phyloP scores from a whole-genome alignment of 2,329 filamentous ascomycete genomes.

The Clonostachys rosea region DNA sequence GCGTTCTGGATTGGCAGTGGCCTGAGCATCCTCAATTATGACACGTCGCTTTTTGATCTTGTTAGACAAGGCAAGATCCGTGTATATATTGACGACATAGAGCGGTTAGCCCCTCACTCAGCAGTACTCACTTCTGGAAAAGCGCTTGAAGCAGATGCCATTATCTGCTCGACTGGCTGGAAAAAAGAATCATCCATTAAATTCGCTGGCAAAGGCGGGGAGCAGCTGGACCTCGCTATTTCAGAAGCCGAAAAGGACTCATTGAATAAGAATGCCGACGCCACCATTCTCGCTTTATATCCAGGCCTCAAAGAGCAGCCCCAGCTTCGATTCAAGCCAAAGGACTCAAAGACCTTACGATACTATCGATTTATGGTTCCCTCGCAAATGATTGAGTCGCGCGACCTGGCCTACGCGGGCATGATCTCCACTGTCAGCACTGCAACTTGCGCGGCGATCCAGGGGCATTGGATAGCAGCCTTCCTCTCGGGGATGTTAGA shows the following conservation, averaged over 20 bases:
- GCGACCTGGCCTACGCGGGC: conserved; percentile 24
- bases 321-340: conserved; percentile 8
- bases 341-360: conserved; percentile 10
- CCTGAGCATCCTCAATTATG: conserved; percentile 49
- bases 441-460: conserved; percentile 21
- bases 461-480: conserved; percentile 49
- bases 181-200: conserved; percentile 34
- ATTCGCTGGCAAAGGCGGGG: conserved; percentile 18
- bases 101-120: conserved; percentile 24
- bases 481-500: conserved; percentile 46
- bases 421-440: conserved; percentile 24
- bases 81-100: conserved; percentile 41
- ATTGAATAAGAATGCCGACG: conserved; percentile 8
- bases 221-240: conserved; percentile 9
- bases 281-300: conserved; percentile 8
- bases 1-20: conserved; percentile 43
- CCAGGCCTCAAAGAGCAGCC: conserved; percentile 13
- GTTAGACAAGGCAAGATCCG: conserved; percentile 40
- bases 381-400: conserved; percentile 4
- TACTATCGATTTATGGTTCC: conserved; percentile 19
- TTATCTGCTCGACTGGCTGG: conserved; percentile 52
- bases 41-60: conserved; percentile 43
- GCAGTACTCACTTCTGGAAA: conserved; percentile 36
- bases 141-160: conserved; percentile 31
- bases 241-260: conserved; percentile 1